phyloP scores from a whole-genome alignment of 2,329 filamentous ascomycete genomes.

The Ophiostoma himal-ulmi region DNA sequence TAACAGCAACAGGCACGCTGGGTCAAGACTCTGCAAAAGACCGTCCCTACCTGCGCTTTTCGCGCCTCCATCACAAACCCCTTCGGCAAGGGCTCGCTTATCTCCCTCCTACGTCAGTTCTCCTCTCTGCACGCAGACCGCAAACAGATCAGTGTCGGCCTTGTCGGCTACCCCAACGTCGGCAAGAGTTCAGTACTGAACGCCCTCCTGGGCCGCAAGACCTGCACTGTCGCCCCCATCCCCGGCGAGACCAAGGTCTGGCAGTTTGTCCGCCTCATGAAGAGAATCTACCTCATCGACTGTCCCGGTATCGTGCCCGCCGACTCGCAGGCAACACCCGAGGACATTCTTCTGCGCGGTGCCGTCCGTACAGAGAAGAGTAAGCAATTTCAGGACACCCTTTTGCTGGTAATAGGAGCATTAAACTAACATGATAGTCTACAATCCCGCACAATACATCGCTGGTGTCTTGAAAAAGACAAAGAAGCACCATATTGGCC shows the following conservation, averaged over 20 bases:
- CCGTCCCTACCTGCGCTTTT: slow-evolving; percentile 91
- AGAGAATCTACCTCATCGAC: slow-evolving; percentile 82
- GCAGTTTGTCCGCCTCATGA: slow-evolving; percentile 48
- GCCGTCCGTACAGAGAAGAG: slow-evolving; percentile 86
- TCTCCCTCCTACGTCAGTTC: slow-evolving; percentile 88
- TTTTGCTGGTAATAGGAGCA: no score
- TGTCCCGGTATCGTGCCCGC: slow-evolving; percentile 95
- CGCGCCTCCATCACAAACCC: slow-evolving; percentile 92
- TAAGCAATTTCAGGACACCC: not conserved
- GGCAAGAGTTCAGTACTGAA: slow-evolving; percentile 98
- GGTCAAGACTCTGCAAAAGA: slow-evolving; percentile 82
- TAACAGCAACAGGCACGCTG: slow-evolving; percentile 65
- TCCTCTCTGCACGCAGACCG: slow-evolving; percentile 54
- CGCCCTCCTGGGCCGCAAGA: slow-evolving; percentile 83
- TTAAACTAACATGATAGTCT: slow-evolving; percentile 46
- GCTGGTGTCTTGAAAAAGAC: slow-evolving; percentile 72
- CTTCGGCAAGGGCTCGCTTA: slow-evolving; percentile 92
- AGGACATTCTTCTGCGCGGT: slow-evolving; percentile 83
- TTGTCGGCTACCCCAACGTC: slow-evolving; percentile 80
- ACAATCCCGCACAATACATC: slow-evolving; percentile 95
- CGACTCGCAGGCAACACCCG: slow-evolving; percentile 72
- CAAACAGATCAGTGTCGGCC: slow-evolving; percentile 82
- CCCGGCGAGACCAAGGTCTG: slow-evolving; percentile 85
- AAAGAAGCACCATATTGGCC: slow-evolving; percentile 80
- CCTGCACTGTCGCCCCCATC: slow-evolving; percentile 88